phyloP scores from a whole-genome alignment of 2,329 filamentous ascomycete species.

The Pleurostoma richardsiae region DNA sequence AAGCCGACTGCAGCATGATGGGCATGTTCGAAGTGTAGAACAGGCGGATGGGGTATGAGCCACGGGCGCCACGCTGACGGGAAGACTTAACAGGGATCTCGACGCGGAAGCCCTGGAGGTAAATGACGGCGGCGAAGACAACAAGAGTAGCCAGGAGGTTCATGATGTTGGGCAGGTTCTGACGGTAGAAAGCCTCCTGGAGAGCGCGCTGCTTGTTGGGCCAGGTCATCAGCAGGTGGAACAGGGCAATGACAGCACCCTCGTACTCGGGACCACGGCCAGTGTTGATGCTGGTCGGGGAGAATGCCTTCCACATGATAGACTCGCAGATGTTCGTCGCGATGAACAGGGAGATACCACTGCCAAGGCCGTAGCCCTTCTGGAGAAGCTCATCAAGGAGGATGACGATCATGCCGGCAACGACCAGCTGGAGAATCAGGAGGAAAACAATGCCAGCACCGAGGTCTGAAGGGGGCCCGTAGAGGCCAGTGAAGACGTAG shows the following conservation, averaged over 20 bases:
- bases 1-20: conserved; percentile 98
- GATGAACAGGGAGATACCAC: conserved; percentile 98
- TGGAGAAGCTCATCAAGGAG: conserved; percentile 98
- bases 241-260: conserved; percentile 94
- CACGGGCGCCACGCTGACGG: conserved; percentile 96
- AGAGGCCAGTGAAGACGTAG: conserved; percentile 96
- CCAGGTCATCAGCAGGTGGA: conserved; percentile 98
- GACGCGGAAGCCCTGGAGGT: conserved; percentile 98
- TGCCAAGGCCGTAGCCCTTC: conserved; percentile 98
- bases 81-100: conserved; percentile 99
- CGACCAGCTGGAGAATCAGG: conserved; percentile 93
- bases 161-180: conserved; percentile 99
- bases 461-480: conserved; percentile 93
- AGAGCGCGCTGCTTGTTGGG: conserved; percentile 98
- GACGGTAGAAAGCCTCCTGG: conserved; percentile 97
- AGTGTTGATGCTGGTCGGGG: conserved; percentile 98
- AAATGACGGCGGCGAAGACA: conserved; percentile 97
- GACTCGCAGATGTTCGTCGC: conserved; percentile 99
- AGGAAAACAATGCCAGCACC: conserved; percentile 98
- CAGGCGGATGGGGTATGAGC: conserved; percentile 95
- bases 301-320: conserved; percentile 99
- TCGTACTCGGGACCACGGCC: conserved; percentile 98
- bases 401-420: conserved; percentile 97
- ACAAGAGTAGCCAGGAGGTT: conserved; percentile 89
- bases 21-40: conserved; percentile 99